These are phyloP conservation scores for Tylopilus subfusipes DNA, from an alignment of 768 basidiomycete species.

Conservation along the genomic window DNA sequence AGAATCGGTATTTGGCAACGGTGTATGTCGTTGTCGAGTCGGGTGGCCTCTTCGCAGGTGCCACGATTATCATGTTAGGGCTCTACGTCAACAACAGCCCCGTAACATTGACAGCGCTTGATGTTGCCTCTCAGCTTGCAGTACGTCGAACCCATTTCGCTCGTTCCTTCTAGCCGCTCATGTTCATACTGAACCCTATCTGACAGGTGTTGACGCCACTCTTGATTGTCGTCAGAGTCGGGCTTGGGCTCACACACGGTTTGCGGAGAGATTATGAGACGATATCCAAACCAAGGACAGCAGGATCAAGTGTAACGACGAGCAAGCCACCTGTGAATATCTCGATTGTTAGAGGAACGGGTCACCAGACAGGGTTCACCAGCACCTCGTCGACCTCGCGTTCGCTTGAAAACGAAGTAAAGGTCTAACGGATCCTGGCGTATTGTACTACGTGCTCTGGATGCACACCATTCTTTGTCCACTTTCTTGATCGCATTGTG, in stretches of 20 bases:
- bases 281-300: neutral
- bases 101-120: neutral
- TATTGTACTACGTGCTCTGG: too few relatives aligned
- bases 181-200: neutral
- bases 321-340: too few relatives aligned
- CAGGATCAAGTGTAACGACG: too few relatives aligned
- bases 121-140: neutral
- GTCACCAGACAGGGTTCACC: neutral
- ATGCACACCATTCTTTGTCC: too few relatives aligned
- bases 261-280: neutral
- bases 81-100: slow-evolving; percentile 1
- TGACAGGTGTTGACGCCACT: too few relatives aligned
- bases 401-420: neutral
- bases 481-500: too few relatives aligned
- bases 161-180: neutral
- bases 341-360: neutral
- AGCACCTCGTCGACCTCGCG: neutral
- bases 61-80: neutral
- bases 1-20: neutral
- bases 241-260: neutral
- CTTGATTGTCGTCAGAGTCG: slow-evolving; percentile 1
- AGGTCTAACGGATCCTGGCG: neutral
- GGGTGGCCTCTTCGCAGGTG: slow-evolving; percentile 1
- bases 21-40: neutral
- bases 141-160: neutral